A percentile compares a stretch with the other conserved stretches of the same genome.
phyloP scores from a whole-genome alignment of 345 rosid species.

The Corchorus capsularis region DNA sequence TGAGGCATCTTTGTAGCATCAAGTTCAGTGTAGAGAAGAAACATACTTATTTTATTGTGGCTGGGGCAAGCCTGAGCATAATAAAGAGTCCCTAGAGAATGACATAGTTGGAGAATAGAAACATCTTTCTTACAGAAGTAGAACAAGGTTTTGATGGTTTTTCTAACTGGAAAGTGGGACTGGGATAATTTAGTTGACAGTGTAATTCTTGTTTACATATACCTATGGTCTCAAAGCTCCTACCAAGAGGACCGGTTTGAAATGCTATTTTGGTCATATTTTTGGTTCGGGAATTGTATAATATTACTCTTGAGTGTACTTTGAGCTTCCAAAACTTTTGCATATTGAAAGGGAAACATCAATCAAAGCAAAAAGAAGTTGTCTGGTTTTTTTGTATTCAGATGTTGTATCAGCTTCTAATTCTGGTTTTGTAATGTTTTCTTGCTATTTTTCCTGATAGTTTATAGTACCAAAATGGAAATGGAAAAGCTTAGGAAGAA shows the following conservation, averaged over 20 bases:
- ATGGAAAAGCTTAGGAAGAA: not conserved
- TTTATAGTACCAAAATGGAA: not conserved
- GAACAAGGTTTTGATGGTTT: not conserved
- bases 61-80: not conserved
- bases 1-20: slow-evolving; percentile 42
- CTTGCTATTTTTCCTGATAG: not conserved
- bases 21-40: slow-evolving; percentile 10
- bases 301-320: not conserved
- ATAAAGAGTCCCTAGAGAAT: not conserved
- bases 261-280: not conserved
- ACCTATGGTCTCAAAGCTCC: slow-evolving; percentile 14
- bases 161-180: not conserved
- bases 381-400: not conserved
- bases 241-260: not conserved
- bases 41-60: not conserved
- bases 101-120: slow-evolving; percentile 12
- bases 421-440: not conserved
- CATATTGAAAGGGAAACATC: not conserved
- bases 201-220: not conserved
- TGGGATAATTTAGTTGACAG: not conserved
- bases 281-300: slow-evolving; percentile 4
- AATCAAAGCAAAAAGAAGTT: not conserved
- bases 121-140: not conserved
- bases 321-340: not conserved
- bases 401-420: not conserved